Base-by-base conservation (phyloP, 2,329 filamentous ascomycete species). In the Rutstroemia sp. region DNA sequence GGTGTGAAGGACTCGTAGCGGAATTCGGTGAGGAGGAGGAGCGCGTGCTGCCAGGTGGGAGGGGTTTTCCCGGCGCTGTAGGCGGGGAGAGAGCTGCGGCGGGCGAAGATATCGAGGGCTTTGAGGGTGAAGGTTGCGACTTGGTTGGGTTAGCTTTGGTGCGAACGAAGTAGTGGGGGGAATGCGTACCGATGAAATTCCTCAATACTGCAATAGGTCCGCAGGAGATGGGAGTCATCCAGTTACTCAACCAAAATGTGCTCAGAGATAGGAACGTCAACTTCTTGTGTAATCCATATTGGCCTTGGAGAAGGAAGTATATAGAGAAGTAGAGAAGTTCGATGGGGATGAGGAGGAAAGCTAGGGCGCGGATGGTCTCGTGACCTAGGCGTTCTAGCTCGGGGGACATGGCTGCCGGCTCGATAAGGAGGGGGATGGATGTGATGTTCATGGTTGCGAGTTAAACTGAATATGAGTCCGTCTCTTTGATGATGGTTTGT, bases 1-100 rank as follows among this genome's bases (percentile, higher is more conserved):
- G 73, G 73, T 1, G 67, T 70, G 62, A 75, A 75, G 16, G 71
- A 73, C 56, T 75, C 73, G 60, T 73, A 74, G 51, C 73, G 70
- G 9, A 75, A 63, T 60, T 75, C 72, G 1, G 70, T 73, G 10
- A 74, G 58, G 16, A 71, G 55, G 10, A 73, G 64, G 14, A 74
- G 60, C 1, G 70, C 64, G 16, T 69, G 57, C 21, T 67, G 50
- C 57, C 62, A 65, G 47, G 67, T 63, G 10, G 66, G 57, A n/a
- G 66, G 71, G 14, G 38, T 54, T 9, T 60, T 60, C 8, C 52
- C 44, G 4, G 45, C n/a, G 21, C 21, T 58, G 30, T 50, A 48
- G 17, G 46, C 60, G 10, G 71, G 72, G 10, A 71, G 62, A 10
- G 62, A 58, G 51, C 71, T 59, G 17, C 66, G 67, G 17, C 72